Evolutionary conservation across 176 grass and related monocot species (phyloP), one percentile per base, ranked within the genome.

Genomic region (Metroxylon sagu): DNA sequence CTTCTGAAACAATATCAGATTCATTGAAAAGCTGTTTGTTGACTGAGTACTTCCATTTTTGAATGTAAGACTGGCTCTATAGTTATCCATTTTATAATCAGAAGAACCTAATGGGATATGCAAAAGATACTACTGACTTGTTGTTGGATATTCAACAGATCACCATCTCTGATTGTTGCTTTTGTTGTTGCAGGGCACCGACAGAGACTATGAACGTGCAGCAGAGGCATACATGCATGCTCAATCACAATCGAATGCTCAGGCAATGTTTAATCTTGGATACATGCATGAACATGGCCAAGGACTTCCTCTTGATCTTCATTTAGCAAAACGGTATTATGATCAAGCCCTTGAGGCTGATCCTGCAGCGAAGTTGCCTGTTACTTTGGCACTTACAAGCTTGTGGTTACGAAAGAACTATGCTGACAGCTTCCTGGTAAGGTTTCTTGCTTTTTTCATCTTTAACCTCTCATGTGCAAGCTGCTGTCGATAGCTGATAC

Each of bases 261-360:
- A 98, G 15, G 94, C 94, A 57, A 98, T 98, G 71, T 98, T 98
- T 74, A 92, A 98, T 62, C 73, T 92, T 54, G 93, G 93, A 15
- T 93, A 92, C 70, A 93, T 98, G 94, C 85, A 98, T 80, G 88
- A 93, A 61, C 88, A 93, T 57, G 88, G 88, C 18, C 81, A 89
- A 49, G 93, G 93, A 67, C 85, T 98, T 73, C 82, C 88, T 25
- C 71, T 89, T 73, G 88, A 98, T 88, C 54, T 98, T 62, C 84
- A 93, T 66, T 66, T 93, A 54, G 94, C 88, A 60, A 98, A 98
- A 82, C 66, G 88, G 67, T 92, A 98, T 70, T 98, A 98, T 80
- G 94, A 89, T 83, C 84, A 93, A 52, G 94, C 88, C 18, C 78
- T 92, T 70, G 59, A 55, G 29, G 69, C 83, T 60, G 88, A 98